Conservation (phyloP, 2,329 filamentous ascomycete species). For the Dactylellina parvicollis region DNA sequence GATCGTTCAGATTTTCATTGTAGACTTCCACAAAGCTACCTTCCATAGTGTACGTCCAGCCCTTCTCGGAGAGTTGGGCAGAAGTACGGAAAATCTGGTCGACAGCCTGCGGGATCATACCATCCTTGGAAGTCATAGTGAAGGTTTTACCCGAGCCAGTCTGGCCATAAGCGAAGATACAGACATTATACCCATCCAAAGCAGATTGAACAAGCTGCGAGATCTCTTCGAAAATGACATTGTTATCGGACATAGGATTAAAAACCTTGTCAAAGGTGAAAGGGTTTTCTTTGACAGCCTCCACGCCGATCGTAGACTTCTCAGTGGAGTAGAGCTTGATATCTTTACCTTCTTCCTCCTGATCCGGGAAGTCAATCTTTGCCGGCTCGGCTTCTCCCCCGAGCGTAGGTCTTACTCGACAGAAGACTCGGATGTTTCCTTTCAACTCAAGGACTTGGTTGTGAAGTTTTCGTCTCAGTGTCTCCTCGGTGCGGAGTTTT, state of each 20-base stretch:
- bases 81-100: conserved; percentile 93
- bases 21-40: conserved; percentile 97
- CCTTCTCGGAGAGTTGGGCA: conserved; percentile 83
- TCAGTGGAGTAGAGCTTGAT: conserved; percentile 86
- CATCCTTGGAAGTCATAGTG: conserved; percentile 90
- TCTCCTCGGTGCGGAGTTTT: conserved; percentile 91
- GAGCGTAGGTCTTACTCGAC: conserved; percentile 83
- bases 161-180: conserved; percentile 98
- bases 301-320: conserved; percentile 78
- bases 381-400: conserved; percentile 72
- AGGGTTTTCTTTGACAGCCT: conserved; percentile 79
- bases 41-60: conserved; percentile 93
- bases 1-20: conserved; percentile 94
- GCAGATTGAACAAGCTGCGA: conserved; percentile 96
- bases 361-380: conserved; percentile 80
- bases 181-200: conserved; percentile 96
- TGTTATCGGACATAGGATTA: conserved; percentile 77
- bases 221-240: conserved; percentile 93
- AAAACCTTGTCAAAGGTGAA: conserved; percentile 97
- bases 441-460: conserved; percentile 98
- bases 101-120: conserved; percentile 94
- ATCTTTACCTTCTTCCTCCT: conserved; percentile 83
- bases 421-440: conserved; percentile 98
- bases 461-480: conserved; percentile 86
- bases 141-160: conserved; percentile 96